Conservation (phyloP, 441 rosid genomes). For the Erodium chrysanthum region DNA sequence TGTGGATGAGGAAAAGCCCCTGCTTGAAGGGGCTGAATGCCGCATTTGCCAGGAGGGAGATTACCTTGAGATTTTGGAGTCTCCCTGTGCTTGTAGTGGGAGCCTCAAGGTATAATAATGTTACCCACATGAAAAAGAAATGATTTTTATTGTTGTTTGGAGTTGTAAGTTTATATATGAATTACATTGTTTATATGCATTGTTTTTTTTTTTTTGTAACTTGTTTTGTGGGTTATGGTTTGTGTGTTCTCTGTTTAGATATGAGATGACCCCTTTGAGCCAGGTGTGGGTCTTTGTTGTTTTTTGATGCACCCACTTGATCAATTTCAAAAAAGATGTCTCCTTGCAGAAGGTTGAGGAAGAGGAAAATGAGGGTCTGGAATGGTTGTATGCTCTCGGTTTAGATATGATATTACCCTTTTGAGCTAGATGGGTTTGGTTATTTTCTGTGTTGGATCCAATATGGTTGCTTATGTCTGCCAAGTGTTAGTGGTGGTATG, state of each 20-base stretch:
- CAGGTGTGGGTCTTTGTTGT: neutral
- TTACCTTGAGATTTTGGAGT: constrained; percentile 54
- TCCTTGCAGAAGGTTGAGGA: neutral
- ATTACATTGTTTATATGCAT: neutral
- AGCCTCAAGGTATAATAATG: constrained; percentile 57
- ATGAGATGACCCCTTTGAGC: neutral
- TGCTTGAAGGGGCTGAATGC: constrained; percentile 66
- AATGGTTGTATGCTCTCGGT: too few species aligned
- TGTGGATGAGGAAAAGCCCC: constrained; percentile 50
- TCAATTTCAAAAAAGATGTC: constrained; percentile 4
- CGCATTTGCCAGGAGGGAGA: constrained; percentile 96
- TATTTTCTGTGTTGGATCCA: too few species aligned
- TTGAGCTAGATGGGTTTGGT: neutral
- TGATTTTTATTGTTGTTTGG: too few species aligned
- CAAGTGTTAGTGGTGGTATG: too few species aligned
- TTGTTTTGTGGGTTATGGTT: neutral
- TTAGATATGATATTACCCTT: too few species aligned
- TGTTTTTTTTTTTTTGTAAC: neutral
- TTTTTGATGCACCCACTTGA: neutral
- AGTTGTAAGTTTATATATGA: neutral
- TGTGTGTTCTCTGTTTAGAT: neutral
- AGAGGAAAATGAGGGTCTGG: too few species aligned
- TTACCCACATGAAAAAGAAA: too few species aligned
- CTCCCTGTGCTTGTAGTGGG: constrained; percentile 85
- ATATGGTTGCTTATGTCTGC: neutral